These are phyloP conservation scores for Leccinum longicurvipes DNA, from an alignment of 768 basidiomycete genomes.

Conservation along the genomic window DNA sequence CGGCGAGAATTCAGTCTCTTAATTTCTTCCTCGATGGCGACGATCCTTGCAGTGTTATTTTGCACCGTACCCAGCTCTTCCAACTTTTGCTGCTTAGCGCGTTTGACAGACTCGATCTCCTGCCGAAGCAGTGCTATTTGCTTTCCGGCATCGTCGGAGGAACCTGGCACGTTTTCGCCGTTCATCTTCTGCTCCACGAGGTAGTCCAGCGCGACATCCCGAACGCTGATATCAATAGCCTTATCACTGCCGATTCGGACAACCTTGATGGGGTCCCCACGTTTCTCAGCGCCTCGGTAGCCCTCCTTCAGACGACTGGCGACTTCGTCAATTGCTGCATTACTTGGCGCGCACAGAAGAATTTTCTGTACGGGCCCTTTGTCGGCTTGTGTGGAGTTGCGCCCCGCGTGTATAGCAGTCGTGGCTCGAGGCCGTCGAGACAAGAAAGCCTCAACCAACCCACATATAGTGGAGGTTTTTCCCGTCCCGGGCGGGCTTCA, in stretches of 20 bases:
- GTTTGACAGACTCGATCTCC: slow-evolving; percentile 70
- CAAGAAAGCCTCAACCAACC: slow-evolving; percentile 82
- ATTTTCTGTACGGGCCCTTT: slow-evolving; percentile 60
- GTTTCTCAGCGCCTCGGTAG: slow-evolving; percentile 55
- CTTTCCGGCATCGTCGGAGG: slow-evolving; percentile 50
- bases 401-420: slow-evolving; percentile 50
- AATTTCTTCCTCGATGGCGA: slow-evolving; percentile 70
- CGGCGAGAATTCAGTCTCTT: slow-evolving; percentile 61
- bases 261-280: slow-evolving; percentile 62
- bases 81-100: slow-evolving; percentile 53
- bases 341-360: slow-evolving; percentile 94
- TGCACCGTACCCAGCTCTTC: slow-evolving; percentile 54
- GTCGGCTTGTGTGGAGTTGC: slow-evolving; percentile 36
- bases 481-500: slow-evolving; percentile 94
- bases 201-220: slow-evolving; percentile 82
- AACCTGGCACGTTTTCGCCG: slow-evolving; percentile 34
- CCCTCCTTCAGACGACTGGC: slow-evolving; percentile 82
- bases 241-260: slow-evolving; percentile 86
- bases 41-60: slow-evolving; percentile 52
- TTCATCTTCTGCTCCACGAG: slow-evolving; percentile 78
- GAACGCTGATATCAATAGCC: slow-evolving; percentile 72
- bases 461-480: slow-evolving; percentile 97
- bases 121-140: slow-evolving; percentile 57
- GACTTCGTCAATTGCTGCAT: slow-evolving; percentile 97
- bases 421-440: slow-evolving; percentile 51